Percentiles rank a stretch among this genome's conserved stretches.
phyloP scores from a whole-genome alignment of 192 early-diverging fungal genomes.

The Umbelopsis sp. region DNA sequence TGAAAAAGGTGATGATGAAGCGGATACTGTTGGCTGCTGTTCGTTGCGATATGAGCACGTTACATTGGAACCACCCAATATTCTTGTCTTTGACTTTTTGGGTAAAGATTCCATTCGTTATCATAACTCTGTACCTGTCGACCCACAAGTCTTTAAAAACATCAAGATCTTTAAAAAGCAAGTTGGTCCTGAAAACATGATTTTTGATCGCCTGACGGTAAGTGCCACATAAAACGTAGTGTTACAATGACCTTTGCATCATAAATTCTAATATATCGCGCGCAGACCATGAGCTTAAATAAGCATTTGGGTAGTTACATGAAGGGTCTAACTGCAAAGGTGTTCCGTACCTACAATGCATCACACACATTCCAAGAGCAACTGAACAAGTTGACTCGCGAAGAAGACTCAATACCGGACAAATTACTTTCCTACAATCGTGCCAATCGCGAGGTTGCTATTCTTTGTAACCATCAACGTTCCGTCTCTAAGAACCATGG shows the following conservation, averaged over 20 bases:
- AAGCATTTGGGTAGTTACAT: conserved; percentile 87
- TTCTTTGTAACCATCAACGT: conserved; percentile 98
- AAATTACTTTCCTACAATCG: conserved; percentile 93
- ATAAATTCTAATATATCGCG: neutral
- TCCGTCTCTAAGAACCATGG: conserved; percentile 81
- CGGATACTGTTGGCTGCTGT: conserved; percentile 98
- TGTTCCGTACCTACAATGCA: conserved; percentile 99
- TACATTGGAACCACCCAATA: conserved; percentile 80
- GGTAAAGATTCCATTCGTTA: conserved; percentile 99
- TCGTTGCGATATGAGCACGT: conserved; percentile 94
- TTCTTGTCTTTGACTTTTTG: conserved; percentile 91
- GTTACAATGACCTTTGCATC: neutral
- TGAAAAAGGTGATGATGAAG: conserved; percentile 97
- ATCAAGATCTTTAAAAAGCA: conserved; percentile 84
- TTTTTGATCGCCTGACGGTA: conserved; percentile 93
- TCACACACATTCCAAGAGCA: conserved; percentile 92
- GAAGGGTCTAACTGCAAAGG: conserved; percentile 94
- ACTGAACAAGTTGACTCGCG: conserved; percentile 68
- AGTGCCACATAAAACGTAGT: conserved; percentile 20
- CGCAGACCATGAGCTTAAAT: conserved; percentile 78
- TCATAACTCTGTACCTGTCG: conserved; percentile 81
- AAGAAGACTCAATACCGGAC: conserved; percentile 71
- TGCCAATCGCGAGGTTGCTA: conserved; percentile 94
- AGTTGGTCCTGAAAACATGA: conserved; percentile 75
- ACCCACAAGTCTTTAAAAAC: conserved; percentile 93